Evolutionary conservation across 371 early-diverging fungal species (phyloP).

Genomic region (Dichotomocladium elegans): DNA sequence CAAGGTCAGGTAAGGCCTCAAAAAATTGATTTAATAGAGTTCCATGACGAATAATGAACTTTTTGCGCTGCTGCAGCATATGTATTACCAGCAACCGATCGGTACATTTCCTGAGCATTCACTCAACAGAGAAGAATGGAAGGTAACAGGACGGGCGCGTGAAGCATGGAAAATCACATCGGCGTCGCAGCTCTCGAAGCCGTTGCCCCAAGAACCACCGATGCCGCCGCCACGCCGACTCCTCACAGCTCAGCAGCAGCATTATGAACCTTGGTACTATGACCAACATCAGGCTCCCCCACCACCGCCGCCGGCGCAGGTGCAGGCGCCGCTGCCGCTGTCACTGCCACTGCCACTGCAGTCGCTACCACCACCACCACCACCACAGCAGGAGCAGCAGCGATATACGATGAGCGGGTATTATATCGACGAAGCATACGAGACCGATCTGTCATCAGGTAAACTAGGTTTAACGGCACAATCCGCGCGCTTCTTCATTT

Average conservation of each 20-base stretch:
- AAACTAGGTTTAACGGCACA: too few relatives aligned
- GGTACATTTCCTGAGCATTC: not conserved
- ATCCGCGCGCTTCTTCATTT: too few relatives aligned
- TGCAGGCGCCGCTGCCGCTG: not conserved
- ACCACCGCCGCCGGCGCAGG: conserved; percentile 3
- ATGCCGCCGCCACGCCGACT: conserved; percentile 19
- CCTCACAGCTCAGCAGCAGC: conserved; percentile 1
- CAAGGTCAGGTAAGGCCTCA: not conserved
- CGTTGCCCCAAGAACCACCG: conserved; percentile 24
- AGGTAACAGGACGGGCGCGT: not conserved
- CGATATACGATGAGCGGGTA: not conserved
- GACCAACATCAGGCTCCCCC: not conserved
- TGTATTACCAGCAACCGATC: not conserved
- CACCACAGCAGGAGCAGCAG: not conserved
- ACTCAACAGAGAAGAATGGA: not conserved
- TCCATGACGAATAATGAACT: too few relatives aligned
- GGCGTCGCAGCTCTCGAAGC: conserved; percentile 6
- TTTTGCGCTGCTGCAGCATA: too few relatives aligned
- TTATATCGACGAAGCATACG: too few relatives aligned
- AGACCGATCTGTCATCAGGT: too few relatives aligned
- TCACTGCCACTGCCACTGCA: not conserved
- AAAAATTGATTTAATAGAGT: too few relatives aligned
- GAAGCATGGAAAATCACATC: conserved; percentile 2
- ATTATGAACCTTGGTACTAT: not conserved
- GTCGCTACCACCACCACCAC: not conserved